Evolutionary conservation across 306 rosid genomes (phyloP).

Genomic region (Rosa chinensis): DNA sequence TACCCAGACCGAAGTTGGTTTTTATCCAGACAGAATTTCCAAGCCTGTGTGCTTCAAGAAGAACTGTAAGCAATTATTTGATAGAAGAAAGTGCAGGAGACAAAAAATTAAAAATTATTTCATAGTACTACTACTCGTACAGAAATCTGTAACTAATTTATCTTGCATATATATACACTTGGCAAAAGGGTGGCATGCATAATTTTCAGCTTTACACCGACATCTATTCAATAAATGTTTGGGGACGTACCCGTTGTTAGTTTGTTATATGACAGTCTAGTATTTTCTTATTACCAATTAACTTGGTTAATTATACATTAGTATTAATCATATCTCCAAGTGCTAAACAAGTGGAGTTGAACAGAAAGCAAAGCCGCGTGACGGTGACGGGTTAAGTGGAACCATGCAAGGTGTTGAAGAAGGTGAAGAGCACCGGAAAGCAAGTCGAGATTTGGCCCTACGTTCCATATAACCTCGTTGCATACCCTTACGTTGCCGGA

Average conservation of each 20-base stretch:
- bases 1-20: neutral
- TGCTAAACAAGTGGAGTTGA: constrained; percentile 65
- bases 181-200: neutral
- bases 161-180: neutral
- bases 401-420: constrained; percentile 75
- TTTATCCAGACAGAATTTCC: neutral
- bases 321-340: constrained; percentile 37
- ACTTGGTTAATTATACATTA: no score
- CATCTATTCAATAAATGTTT: neutral
- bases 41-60: neutral
- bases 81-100: neutral
- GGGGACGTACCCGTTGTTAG: neutral
- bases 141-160: neutral
- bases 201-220: neutral
- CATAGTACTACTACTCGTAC: neutral
- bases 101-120: neutral
- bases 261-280: neutral
- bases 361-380: constrained; percentile 74
- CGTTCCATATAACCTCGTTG: constrained; percentile 74
- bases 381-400: constrained; percentile 79
- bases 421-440: constrained; percentile 77
- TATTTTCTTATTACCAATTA: neutral
- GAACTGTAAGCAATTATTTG: neutral
- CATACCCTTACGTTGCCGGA: constrained; percentile 72
- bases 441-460: constrained; percentile 92